phyloP scores from a whole-genome alignment of 1,284 basidiomycete genomes.

The Cryptococcus maquisensis region DNA sequence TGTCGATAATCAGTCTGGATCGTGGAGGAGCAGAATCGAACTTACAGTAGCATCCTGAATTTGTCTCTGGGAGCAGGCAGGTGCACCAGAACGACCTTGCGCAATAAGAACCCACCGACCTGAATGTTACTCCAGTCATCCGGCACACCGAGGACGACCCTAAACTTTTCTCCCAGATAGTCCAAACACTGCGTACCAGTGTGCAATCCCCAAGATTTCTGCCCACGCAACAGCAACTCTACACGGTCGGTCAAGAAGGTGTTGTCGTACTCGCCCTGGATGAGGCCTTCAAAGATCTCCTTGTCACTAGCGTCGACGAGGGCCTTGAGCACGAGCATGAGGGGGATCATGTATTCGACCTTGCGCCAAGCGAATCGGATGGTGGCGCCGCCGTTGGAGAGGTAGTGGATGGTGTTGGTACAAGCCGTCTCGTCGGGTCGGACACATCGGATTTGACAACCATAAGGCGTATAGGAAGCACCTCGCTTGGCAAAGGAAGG shows the following conservation, averaged over 20 bases:
- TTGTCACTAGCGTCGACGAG: constrained; percentile 91
- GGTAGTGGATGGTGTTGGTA: constrained; percentile 96
- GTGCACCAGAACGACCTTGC: constrained; percentile 87
- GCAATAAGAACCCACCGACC: constrained; percentile 78
- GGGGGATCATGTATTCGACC: constrained; percentile 97
- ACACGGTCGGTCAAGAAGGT: constrained; percentile 98
- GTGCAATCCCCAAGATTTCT: constrained; percentile 85
- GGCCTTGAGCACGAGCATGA: constrained; percentile 95
- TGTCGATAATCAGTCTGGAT: constrained; percentile 35
- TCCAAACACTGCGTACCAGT: constrained; percentile 92
- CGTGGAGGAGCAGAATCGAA: constrained; percentile 8
- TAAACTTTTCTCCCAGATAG: constrained; percentile 97
- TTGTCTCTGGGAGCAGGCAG: constrained; percentile 87
- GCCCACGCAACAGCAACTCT: constrained; percentile 92
- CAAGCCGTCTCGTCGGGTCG: constrained; percentile 83
- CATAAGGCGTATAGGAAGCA: constrained; percentile 89
- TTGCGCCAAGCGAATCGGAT: constrained; percentile 96
- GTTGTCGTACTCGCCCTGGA: constrained; percentile 95
- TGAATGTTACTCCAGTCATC: constrained; percentile 88
- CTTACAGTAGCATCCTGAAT: constrained; percentile 90
- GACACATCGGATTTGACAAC: constrained; percentile 92
- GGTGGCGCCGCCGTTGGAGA: constrained; percentile 93
- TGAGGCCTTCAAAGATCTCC: constrained; percentile 96
- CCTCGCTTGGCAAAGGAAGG: constrained; percentile 87
- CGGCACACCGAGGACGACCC: constrained; percentile 83